Evolutionary conservation across 1,139 yeast species (phyloP), one percentile per base, ranked within the genome.

Genomic region (Taiozyma sp.): DNA sequence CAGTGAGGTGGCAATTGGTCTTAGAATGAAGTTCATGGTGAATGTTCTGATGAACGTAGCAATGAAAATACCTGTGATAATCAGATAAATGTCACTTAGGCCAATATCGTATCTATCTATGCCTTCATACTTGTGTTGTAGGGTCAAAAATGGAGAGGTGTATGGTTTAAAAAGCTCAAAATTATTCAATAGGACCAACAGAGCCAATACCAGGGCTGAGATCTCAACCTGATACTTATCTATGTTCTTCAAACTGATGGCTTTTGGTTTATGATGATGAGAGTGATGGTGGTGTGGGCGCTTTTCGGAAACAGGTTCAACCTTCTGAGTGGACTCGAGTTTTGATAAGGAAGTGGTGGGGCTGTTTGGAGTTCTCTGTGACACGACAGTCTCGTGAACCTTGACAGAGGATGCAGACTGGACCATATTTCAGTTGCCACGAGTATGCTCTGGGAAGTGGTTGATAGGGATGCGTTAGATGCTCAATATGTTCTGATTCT

Each of bases 21-120:
- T 74, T 52, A 86, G 76, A 12, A 79, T 58, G 61, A 73, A 79
- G 51, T 78, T 76, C 83, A 88, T 84, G 44, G 81, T 62, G 30
- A 77, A 67, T 4, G 88, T 78, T 56, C 96, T 73, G 44, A 84
- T 64, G 55, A 87, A 78, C 0, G 86, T 79, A 52, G 85, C 71
- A 22, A 75, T 66, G 24, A 86, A 69, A 8, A 87, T 74, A 74
- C 86, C 80, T 50, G 78, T 74, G 12, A 78, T 54, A 24, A 84
- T 81, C 58, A 78, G 75, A 66, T 75, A 86, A 3, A 63, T 57
- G 65, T 87, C 96, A 55, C 81, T 76, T 12, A 63, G 48, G 16
- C 85, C 85, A 52, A 82, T 80, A 57, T 79, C 86, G 61, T 81
- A 83, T 30, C 65, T 51, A 7, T 54, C 51, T 3, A 63, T 54